These are phyloP conservation scores for Aspergillus diversus DNA, from an alignment of 495 filamentous ascomycete species.

Conservation along the genomic window DNA sequence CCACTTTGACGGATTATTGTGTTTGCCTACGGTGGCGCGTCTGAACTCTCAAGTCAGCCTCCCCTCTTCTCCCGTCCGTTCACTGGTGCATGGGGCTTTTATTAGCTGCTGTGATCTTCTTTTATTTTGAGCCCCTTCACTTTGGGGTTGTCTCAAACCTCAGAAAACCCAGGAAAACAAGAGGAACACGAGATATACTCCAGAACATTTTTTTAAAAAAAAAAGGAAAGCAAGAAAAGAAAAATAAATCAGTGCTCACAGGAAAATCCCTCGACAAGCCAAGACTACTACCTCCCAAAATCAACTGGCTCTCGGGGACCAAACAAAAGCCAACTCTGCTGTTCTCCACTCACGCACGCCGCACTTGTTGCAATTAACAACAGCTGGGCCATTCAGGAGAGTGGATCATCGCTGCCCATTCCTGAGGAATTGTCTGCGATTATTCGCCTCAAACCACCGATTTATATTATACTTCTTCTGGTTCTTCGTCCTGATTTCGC, in stretches of 20 bases:
- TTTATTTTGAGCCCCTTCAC: conserved; percentile 1
- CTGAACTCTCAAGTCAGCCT: conserved; percentile 25
- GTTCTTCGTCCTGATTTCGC: not conserved
- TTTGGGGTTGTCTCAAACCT: not conserved
- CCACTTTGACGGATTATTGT: conserved; percentile 18
- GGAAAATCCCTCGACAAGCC: conserved; percentile 1
- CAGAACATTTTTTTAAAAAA: not conserved
- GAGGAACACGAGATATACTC: not conserved
- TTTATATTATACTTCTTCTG: not conserved
- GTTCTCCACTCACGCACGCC: not conserved
- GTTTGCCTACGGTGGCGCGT: conserved; percentile 26
- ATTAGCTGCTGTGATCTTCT: not conserved
- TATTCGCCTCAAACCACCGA: not conserved
- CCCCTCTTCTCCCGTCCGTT: conserved; percentile 9
- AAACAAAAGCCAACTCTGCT: conserved; percentile 1
- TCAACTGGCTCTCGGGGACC: not conserved
- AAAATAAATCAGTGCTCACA: not conserved
- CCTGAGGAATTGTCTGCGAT: not conserved
- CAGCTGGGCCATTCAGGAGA: not conserved
- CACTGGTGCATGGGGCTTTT: conserved; percentile 9
- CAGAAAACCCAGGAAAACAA: not conserved
- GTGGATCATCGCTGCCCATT: not conserved
- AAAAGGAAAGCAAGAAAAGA: conserved; percentile 4
- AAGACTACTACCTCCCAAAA: not conserved
- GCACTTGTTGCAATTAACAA: not conserved